Evolutionary conservation across 1,284 basidiomycete genomes (phyloP).

Genomic region (Cutaneotrichosporon cutaneum): DNA sequence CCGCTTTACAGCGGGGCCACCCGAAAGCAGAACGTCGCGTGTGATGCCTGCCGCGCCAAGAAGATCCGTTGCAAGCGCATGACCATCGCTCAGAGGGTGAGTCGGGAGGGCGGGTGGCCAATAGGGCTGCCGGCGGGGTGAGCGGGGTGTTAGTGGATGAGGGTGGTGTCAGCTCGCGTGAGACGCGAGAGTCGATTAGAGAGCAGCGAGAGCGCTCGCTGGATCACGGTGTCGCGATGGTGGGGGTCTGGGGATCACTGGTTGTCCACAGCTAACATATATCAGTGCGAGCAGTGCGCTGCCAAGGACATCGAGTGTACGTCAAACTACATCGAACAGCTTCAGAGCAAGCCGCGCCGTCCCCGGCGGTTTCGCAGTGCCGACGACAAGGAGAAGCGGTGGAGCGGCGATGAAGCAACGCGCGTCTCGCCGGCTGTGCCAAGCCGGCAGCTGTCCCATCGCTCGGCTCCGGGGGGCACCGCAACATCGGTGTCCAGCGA

Average conservation of each 20-base stretch:
- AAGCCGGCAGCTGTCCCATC: neutral
- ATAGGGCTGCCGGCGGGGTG: neutral
- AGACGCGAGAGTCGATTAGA: too few relatives aligned
- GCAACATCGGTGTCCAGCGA: neutral
- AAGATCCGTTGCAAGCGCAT: slow-evolving; percentile 40
- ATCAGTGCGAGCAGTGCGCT: slow-evolving; percentile 44
- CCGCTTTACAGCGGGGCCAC: slow-evolving; percentile 21
- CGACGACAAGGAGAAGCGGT: slow-evolving; percentile 13
- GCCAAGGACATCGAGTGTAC: slow-evolving; percentile 40
- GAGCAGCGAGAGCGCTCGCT: neutral
- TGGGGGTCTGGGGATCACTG: neutral
- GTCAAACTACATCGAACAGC: slow-evolving; percentile 42
- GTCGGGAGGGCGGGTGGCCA: slow-evolving; percentile 1
- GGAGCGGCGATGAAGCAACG: neutral
- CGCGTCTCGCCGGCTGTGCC: neutral
- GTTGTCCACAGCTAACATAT: slow-evolving; percentile 25
- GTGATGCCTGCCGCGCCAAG: slow-evolving; percentile 67
- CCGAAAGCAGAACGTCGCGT: slow-evolving; percentile 80
- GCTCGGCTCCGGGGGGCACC: neutral
- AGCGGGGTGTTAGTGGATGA: neutral
- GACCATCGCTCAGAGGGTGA: slow-evolving; percentile 20
- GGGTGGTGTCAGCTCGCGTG: slow-evolving; percentile 3
- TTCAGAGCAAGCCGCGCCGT: slow-evolving; percentile 36
- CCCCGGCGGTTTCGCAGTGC: slow-evolving; percentile 22
- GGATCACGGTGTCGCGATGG: too few relatives aligned